Percentiles rank a stretch among this genome's conserved stretches.
phyloP scores from a whole-genome alignment of 805 yeast genomes.

The Candida tallmaniae region DNA sequence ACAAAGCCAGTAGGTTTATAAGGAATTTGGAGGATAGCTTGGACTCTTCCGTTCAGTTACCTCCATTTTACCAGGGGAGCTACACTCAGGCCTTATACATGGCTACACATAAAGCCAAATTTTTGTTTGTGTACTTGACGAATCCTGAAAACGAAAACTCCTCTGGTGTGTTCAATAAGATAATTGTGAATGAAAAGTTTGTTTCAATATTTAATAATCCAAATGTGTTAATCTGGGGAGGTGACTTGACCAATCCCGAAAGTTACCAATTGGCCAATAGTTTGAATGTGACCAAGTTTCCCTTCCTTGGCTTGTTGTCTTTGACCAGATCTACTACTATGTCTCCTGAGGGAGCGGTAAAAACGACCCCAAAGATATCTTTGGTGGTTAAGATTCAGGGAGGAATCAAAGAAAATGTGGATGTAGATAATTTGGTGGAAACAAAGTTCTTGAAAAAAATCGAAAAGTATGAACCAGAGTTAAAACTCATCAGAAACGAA shows the following conservation, averaged over 20 bases:
- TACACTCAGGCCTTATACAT: conserved; percentile 73
- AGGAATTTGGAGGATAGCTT: conserved; percentile 46
- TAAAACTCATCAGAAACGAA: conserved; percentile 58
- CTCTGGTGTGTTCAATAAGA: conserved; percentile 45
- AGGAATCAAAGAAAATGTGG: conserved; percentile 39
- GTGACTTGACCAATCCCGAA: conserved; percentile 76
- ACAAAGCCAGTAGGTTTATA: conserved; percentile 48
- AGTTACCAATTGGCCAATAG: conserved; percentile 78
- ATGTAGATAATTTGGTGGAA: conserved; percentile 27
- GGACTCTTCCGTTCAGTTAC: conserved; percentile 16
- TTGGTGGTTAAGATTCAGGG: conserved; percentile 65
- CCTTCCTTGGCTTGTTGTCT: conserved; percentile 76
- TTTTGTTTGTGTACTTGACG: conserved; percentile 69
- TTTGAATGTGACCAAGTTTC: conserved; percentile 66
- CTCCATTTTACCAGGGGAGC: conserved; percentile 63
- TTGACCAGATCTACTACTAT: conserved; percentile 53
- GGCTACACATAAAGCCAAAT: conserved; percentile 66
- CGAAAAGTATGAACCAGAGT: conserved; percentile 56
- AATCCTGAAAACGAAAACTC: conserved; percentile 68
- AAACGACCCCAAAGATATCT: conserved; percentile 53
- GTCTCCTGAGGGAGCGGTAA: conserved; percentile 53
- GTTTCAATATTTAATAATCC: conserved; percentile 33
- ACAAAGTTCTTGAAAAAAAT: conserved; percentile 41
- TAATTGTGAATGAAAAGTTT: conserved; percentile 51
- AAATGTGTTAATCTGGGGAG: conserved; percentile 78